Conservation (phyloP, 495 filamentous ascomycete genomes). For the Durotheca rogersii region DNA sequence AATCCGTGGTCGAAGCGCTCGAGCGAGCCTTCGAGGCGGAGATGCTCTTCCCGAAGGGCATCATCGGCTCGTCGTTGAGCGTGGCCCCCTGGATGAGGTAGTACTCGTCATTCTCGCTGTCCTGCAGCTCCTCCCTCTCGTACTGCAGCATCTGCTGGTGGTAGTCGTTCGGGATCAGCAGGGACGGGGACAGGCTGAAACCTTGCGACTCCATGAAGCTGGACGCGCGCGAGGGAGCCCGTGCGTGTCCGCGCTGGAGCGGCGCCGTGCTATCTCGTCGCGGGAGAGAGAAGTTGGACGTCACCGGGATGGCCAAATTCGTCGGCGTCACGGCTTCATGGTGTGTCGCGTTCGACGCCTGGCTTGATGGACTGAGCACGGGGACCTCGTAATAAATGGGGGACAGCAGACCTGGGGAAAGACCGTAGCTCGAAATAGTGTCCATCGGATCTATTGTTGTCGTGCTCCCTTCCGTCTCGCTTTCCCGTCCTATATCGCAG, state of each 20-base stretch:
- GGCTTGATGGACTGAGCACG: slow-evolving; percentile 48
- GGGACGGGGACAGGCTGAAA: slow-evolving; percentile 54
- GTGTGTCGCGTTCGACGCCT: slow-evolving; percentile 36
- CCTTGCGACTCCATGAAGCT: slow-evolving; percentile 58
- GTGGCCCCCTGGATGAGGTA: slow-evolving; percentile 32
- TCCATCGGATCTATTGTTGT: slow-evolving; percentile 32
- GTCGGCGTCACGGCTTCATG: slow-evolving; percentile 47
- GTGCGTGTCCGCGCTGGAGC: slow-evolving; percentile 31
- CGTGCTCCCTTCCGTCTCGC: slow-evolving; percentile 20
- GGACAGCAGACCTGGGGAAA: slow-evolving; percentile 41
- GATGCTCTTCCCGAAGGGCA: slow-evolving; percentile 34
- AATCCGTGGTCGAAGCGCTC: slow-evolving; percentile 49
- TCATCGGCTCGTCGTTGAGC: slow-evolving; percentile 35
- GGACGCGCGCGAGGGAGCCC: slow-evolving; percentile 46
- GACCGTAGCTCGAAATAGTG: slow-evolving; percentile 26
- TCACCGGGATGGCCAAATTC: slow-evolving; percentile 29
- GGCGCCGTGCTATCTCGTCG: slow-evolving; percentile 30
- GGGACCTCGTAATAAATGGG: slow-evolving; percentile 48
- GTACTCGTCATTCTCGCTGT: slow-evolving; percentile 35
- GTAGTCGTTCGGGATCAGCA: slow-evolving; percentile 55
- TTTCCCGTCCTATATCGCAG: slow-evolving; percentile 41
- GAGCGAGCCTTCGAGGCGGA: slow-evolving; percentile 35
- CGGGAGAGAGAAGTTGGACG: slow-evolving; percentile 49
- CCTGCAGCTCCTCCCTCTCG: slow-evolving; percentile 36
- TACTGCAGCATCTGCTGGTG: slow-evolving; percentile 48